A percentile compares a stretch with the other conserved stretches of the same genome.
phyloP scores from a whole-genome alignment of 2,329 filamentous ascomycete species.

The Magnaporthales sp. region DNA sequence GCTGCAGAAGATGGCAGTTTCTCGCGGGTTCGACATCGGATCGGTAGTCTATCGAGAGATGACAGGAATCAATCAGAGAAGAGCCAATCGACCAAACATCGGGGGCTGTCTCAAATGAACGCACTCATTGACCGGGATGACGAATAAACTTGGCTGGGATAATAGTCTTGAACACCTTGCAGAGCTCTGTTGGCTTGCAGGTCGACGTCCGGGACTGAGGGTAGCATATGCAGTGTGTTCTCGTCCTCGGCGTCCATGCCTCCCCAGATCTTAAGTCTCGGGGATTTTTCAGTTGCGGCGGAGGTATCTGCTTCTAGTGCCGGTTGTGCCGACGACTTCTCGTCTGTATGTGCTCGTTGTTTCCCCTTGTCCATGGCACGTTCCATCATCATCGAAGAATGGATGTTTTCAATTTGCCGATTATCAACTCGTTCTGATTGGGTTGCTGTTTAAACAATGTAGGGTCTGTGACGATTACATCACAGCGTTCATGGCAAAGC shows the following conservation, averaged over 20 bases:
- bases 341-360: not conserved
- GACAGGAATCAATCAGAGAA: not conserved
- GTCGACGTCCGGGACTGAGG: conserved; percentile 17
- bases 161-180: conserved; percentile 10
- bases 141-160: conserved; percentile 5
- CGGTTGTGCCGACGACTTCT: not conserved
- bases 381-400: not conserved
- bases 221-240: conserved; percentile 21
- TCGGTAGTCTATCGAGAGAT: not conserved
- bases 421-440: not conserved
- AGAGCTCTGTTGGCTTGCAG: conserved; percentile 12
- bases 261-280: conserved; percentile 10
- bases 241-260: conserved; percentile 27
- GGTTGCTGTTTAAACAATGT: not conserved
- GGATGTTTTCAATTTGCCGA: not conserved
- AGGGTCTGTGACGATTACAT: not conserved
- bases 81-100: not conserved
- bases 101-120: not conserved
- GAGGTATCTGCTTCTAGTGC: not conserved
- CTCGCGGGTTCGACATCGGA: no score
- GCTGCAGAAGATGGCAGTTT: conserved; percentile 14
- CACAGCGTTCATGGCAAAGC: not conserved
- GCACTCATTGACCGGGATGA: not conserved
- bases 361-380: not conserved
- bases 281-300: not conserved